Evolutionary conservation across 495 filamentous ascomycete genomes (phyloP).

Genomic region (Parmelia sp.): DNA sequence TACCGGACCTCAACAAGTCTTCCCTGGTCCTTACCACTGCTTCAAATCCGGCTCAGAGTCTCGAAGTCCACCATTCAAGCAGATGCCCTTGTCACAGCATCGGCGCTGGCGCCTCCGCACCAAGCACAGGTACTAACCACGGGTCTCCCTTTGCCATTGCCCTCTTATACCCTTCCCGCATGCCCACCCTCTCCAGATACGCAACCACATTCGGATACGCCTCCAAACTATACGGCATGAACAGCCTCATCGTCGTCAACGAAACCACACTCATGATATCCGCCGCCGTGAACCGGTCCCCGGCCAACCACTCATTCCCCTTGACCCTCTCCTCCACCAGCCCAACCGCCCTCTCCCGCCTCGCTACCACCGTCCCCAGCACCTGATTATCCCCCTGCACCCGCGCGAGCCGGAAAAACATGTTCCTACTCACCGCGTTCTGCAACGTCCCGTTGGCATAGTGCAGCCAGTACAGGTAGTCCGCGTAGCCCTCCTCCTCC

Average conservation of each 20-base stretch:
- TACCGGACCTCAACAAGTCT: not conserved
- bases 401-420: slow-evolving; percentile 8
- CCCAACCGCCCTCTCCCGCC: slow-evolving; percentile 27
- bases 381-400: slow-evolving; percentile 16
- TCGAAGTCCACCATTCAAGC: too few relatives aligned
- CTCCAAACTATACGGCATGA: slow-evolving; percentile 39
- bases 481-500: slow-evolving; percentile 40
- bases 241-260: slow-evolving; percentile 51
- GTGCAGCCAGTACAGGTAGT: slow-evolving; percentile 58
- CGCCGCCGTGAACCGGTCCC: slow-evolving; percentile 52
- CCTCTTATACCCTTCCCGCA: slow-evolving; percentile 38
- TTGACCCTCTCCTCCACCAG: slow-evolving; percentile 42
- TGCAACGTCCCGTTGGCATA: slow-evolving; percentile 53
- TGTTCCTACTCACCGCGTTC: slow-evolving; percentile 28
- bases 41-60: not conserved
- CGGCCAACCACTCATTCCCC: slow-evolving; percentile 50
- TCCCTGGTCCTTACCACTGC: not conserved
- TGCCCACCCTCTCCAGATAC: slow-evolving; percentile 40
- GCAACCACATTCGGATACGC: slow-evolving; percentile 39
- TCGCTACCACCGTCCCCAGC: slow-evolving; percentile 18
- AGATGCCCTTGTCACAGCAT: not conserved
- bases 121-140: slow-evolving; percentile 32
- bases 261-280: slow-evolving; percentile 53
- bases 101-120: slow-evolving; percentile 24
- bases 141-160: slow-evolving; percentile 45